phyloP scores from a whole-genome alignment of 2,329 filamentous ascomycete genomes.

The Botryotinia convoluta region DNA sequence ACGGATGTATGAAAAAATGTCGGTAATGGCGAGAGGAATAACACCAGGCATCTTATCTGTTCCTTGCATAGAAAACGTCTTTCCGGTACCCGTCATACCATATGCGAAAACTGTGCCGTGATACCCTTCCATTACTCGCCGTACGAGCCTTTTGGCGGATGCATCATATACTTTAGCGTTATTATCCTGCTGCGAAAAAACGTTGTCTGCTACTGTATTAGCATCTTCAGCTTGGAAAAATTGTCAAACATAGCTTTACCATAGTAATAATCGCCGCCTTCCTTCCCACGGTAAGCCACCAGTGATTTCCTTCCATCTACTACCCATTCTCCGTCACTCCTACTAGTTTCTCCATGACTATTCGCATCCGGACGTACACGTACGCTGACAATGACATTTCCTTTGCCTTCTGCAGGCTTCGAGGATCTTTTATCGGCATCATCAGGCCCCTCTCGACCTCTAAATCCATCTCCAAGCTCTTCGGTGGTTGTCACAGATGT shows the following conservation, averaged over 20 bases:
- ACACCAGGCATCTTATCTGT: slow-evolving; percentile 94
- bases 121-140: slow-evolving; percentile 98
- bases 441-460: slow-evolving; percentile 33
- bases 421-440: slow-evolving; percentile 44
- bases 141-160: slow-evolving; percentile 87
- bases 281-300: slow-evolving; percentile 80
- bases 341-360: slow-evolving; percentile 55
- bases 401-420: slow-evolving; percentile 68
- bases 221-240: neutral
- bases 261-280: slow-evolving; percentile 90
- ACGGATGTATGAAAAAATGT: slow-evolving; percentile 98
- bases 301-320: slow-evolving; percentile 81
- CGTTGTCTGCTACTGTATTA: slow-evolving; percentile 68
- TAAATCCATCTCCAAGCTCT: slow-evolving; percentile 61
- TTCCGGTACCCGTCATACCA: slow-evolving; percentile 97
- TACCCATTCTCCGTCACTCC: slow-evolving; percentile 81
- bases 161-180: slow-evolving; percentile 95
- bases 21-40: slow-evolving; percentile 93
- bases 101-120: slow-evolving; percentile 98
- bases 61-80: slow-evolving; percentile 99
- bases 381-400: slow-evolving; percentile 94
- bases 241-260: slow-evolving; percentile 52
- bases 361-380: slow-evolving; percentile 81
- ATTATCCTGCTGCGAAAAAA: slow-evolving; percentile 90
- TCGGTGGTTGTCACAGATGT: slow-evolving; percentile 89